A percentile compares a stretch with the other conserved stretches of the same genome.
Conservation (phyloP, 1,284 basidiomycete species). For the Porogramme epimiltina region DNA sequence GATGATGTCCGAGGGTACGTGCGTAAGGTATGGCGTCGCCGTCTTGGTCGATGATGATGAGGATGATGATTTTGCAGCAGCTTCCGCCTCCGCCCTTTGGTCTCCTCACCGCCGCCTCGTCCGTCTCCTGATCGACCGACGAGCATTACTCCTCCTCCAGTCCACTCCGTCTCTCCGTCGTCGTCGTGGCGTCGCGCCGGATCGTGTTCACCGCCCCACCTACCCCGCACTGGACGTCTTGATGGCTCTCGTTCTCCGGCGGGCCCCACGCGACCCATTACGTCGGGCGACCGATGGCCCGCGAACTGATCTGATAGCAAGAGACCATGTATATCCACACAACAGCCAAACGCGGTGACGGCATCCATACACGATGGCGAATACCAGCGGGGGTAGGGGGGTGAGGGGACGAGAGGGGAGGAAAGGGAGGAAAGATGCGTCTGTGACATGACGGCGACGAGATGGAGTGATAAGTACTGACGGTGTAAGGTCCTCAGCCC, state of each 20-base stretch:
- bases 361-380: conserved; percentile 23
- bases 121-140: not conserved
- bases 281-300: conserved; percentile 13
- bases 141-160: not conserved
- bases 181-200: not conserved
- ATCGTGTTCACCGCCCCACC: conserved; percentile 2
- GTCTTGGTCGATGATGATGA: conserved; percentile 6
- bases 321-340: conserved; percentile 23
- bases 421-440: conserved; percentile 28
- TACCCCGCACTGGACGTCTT: conserved; percentile 18
- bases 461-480: conserved; percentile 28
- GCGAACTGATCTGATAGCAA: conserved; percentile 15
- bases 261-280: conserved; percentile 9
- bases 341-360: conserved; percentile 21
- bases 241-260: conserved; percentile 13
- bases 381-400: conserved; percentile 11
- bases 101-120: conserved; percentile 1
- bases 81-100: conserved; percentile 2
- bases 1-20: conserved; percentile 23
- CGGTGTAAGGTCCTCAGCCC: conserved; percentile 44
- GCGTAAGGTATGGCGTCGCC: conserved; percentile 12
- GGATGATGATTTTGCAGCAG: conserved; percentile 21
- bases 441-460: conserved; percentile 26
- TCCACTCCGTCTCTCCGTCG: conserved; percentile 1
- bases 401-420: not conserved